Percentiles rank a stretch among this genome's conserved stretches.
phyloP scores from a whole-genome alignment of 257 asterid species.

The Echites panduratus region DNA sequence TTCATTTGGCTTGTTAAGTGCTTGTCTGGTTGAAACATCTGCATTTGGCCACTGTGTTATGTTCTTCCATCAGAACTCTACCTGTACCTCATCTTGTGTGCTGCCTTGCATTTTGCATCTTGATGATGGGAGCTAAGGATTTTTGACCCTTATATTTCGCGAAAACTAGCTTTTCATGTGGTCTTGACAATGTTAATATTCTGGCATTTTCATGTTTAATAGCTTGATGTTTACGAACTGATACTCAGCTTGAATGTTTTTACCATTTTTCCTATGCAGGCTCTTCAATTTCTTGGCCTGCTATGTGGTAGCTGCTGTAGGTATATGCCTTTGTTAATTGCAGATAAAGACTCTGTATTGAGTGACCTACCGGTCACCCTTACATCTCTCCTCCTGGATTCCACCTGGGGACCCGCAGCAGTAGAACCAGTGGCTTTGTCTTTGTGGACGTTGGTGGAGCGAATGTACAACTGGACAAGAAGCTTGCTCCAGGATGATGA shows the following conservation, averaged over 20 bases:
- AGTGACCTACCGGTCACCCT: constrained; percentile 73
- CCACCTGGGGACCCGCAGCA: constrained; percentile 44
- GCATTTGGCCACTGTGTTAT: neutral
- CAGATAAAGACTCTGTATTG: constrained; percentile 50
- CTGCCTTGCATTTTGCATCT: neutral
- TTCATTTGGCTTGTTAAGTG: neutral
- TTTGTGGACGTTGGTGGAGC: constrained; percentile 46
- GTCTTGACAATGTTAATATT: neutral
- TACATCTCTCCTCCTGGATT: constrained; percentile 45
- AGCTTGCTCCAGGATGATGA: constrained; percentile 19
- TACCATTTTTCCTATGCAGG: constrained; percentile 38
- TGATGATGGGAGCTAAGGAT: neutral
- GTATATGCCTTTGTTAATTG: constrained; percentile 63
- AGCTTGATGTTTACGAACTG: neutral
- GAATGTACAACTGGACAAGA: constrained; percentile 52
- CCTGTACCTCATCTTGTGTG: neutral
- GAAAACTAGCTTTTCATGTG: neutral
- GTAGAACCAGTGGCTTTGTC: constrained; percentile 55
- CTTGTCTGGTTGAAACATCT: neutral
- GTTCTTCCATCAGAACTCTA: neutral
- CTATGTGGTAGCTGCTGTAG: constrained; percentile 71
- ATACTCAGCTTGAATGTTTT: neutral
- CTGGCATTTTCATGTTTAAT: neutral
- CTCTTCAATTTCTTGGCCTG: constrained; percentile 67
- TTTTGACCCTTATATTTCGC: neutral